Evolutionary conservation across 169 alveolate species (phyloP), one percentile per base, ranked within the genome.

Genomic region (Cyclospora cayetanensis): DNA sequence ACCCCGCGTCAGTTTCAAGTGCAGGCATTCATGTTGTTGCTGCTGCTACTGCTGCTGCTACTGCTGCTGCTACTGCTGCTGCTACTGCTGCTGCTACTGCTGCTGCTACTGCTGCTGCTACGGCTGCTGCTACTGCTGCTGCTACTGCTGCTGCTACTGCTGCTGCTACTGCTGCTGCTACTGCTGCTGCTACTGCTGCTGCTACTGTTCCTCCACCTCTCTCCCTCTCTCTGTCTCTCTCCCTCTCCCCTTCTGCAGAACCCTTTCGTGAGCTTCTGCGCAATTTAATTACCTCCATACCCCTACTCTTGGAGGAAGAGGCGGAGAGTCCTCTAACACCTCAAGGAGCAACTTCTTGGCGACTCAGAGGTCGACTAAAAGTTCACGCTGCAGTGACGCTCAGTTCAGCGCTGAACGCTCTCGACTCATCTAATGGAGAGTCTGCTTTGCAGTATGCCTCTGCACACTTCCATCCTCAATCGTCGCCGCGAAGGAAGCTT

Each of bases 161-260:
- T 68, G 77, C 80, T 34, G 80, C 29, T 27, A 4, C 46, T 31
- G 52, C 46, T 68, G 80, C 52, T 34, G 80, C 52, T 34, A 46
- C 79, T 37, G 84, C 53, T 70, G 83, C 83, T 70, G 83, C 83
- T 37, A 53, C 84, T 72, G 63, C 84, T 39, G 63, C 84, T 39
- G 35, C 60, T 20, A 2, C 2, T 66, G 84, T 39, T 72, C n/a
- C n/a, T n/a, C n/a, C n/a, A n/a, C n/a, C n/a, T n/a, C n/a, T n/a
- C n/a, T n/a, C n/a, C n/a, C n/a, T n/a, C n/a, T n/a, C n/a, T n/a
- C n/a, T n/a, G n/a, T n/a, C n/a, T n/a, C n/a, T n/a, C n/a, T n/a
- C n/a, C n/a, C n/a, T n/a, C n/a, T n/a, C n/a, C n/a, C n/a, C n/a
- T n/a, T 53, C 84, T 72, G 84, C 84, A 37, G 84, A 41, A 50